Base-by-base conservation (phyloP, 2,329 filamentous ascomycete genomes). In the Elsinoe fawcettii region DNA sequence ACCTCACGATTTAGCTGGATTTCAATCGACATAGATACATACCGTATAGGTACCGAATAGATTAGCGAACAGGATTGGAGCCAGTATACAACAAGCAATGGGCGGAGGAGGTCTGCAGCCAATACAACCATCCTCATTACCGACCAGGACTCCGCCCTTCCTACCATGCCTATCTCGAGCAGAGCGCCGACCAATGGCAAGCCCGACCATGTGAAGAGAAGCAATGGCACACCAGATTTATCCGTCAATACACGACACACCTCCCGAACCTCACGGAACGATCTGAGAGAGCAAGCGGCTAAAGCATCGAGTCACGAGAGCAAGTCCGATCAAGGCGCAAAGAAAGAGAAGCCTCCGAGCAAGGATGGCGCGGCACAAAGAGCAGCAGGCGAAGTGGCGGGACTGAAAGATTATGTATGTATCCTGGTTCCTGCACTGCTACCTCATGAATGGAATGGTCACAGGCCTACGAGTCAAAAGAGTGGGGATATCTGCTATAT, bases 341-440 rank as follows among this genome's bases (percentile, higher is more conserved):
- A 54, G 34, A 60, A 59, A 25, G 63, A 63, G 34, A 64, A 64
- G 54, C 55, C 60, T 43, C 83, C 84, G 16, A 82, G 80, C 63
- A 81, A 71, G 62, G 79, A 80, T 66, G 78, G 87, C 22, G 82
- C 82, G 63, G 79, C 75, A 36, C 81, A 84, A 62, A 82, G 86
- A 63, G 83, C 85, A 5, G 75, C 88, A 58, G 87, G 90, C 70
- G 87, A 90, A 69, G 86, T 77, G 36, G 74, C 85, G 2, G 87
- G 86, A 20, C 72, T 91, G 67, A 89, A 87, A 74, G 87, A 91
- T 73, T 92, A 87, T 70, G 85, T 88, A 80, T 66, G 83, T 83
- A 4, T 44, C 12, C 37, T 46, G 22, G 5, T 44, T 44, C 8
- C 53, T 63, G 30, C 18, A 12, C 2, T 41, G 36, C 22, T 53